Base-by-base conservation (phyloP, 2,329 filamentous ascomycete species). In the Gnomoniopsis sp. region DNA sequence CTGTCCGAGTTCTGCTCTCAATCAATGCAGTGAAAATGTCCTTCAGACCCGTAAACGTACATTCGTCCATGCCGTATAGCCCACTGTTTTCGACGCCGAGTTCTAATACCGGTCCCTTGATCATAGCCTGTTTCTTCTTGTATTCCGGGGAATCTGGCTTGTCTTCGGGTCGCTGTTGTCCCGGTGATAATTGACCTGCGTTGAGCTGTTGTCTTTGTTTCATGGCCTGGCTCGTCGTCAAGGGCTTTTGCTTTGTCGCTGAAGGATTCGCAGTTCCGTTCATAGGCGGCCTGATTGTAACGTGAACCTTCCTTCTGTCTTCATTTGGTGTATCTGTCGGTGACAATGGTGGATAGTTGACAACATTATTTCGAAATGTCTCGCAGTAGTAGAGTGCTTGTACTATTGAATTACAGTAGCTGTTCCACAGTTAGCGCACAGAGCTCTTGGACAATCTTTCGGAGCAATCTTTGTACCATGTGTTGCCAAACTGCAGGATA, bases 331-430 rank as follows among this genome's bases (percentile, higher is more conserved):
- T 86, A 68, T 91, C 86, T 63, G 86, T 79, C 12, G 89, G 86
- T 4, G 88, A 87, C 62, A 86, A 81, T 36, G 85, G 82, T 3
- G 95, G 93, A 69, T 96, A 99, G 70, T 90, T 93, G 74, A 99
- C 87, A 65, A 99, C 91, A 69, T 93, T 87, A 77, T 97, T 89
- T 75, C 95, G 90, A 74, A 99, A 99, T 34, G 91, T 87, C 48
- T 91, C 88, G 21, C 93, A 97, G 77, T 96, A 96, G 77, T 96
- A 99, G 59, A 99, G 86, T 68, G 92, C 96, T 78, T 99, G 95
- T 59, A 99, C 85, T 69, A 99, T 96, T 15, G 95, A 99, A 75
- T 99, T 99, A 78, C 91, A 96, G 76, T 99, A 99, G 73, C 93
- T 98, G 74, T 62, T 44, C 58, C 23, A 52, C 66, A 54, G 57